A percentile compares a stretch with the other conserved stretches of the same genome.
These are phyloP conservation scores for Magnolia officinalis DNA, from an alignment of 164 flowering plant species.

Conservation along the genomic window DNA sequence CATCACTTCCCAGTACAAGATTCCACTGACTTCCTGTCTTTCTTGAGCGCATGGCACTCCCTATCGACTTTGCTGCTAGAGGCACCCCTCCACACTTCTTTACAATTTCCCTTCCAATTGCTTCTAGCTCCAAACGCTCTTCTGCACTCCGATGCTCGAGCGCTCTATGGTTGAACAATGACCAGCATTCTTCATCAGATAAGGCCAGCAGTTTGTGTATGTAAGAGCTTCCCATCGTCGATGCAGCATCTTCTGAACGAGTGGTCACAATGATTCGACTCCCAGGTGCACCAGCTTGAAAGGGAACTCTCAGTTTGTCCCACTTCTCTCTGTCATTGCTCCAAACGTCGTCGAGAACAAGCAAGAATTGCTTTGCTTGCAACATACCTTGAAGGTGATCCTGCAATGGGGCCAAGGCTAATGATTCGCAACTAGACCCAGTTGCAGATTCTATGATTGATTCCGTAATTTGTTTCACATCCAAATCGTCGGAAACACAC, in stretches of 20 bases:
- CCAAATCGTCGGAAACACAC: neutral
- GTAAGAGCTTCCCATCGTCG: neutral
- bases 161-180: neutral
- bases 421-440: neutral
- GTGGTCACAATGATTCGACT: constrained; percentile 11
- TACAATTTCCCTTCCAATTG: constrained; percentile 1
- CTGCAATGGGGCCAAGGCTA: neutral
- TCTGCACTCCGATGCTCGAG: neutral
- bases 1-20: neutral
- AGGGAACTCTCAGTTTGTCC: neutral
- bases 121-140: neutral
- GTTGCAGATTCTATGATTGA: neutral
- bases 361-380: neutral
- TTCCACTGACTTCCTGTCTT: constrained; percentile 1
- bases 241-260: neutral
- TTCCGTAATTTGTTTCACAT: neutral
- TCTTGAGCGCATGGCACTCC: constrained; percentile 1
- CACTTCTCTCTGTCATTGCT: neutral
- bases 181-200: constrained; percentile 4
- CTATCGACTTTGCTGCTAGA: neutral
- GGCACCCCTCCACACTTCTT: constrained; percentile 8
- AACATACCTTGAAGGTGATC: too few relatives aligned
- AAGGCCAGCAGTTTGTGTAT: neutral
- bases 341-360: constrained; percentile 1
- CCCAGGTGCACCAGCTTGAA: neutral